These are phyloP conservation scores for Epichloe uncinata DNA, from an alignment of 2,329 filamentous ascomycete species.

Conservation along the genomic window DNA sequence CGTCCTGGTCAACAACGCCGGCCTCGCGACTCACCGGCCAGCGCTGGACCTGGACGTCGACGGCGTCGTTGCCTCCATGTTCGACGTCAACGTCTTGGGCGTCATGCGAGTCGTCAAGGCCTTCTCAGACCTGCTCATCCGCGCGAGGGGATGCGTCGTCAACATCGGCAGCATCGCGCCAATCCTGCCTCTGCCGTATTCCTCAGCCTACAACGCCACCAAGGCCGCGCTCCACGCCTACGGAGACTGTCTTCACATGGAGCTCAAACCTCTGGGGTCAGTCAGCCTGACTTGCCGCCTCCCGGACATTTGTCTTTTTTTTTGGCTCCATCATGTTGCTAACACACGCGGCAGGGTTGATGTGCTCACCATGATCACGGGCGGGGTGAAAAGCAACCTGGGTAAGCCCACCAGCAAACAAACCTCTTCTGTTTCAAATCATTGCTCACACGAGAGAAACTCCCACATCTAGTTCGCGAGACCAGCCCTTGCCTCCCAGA, in stretches of 20 bases:
- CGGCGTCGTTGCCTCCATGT: constrained; percentile 19
- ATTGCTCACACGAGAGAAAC: background rate
- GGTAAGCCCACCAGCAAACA: constrained; percentile 1
- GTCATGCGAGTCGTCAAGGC: constrained; percentile 13
- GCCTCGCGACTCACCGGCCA: constrained; percentile 12
- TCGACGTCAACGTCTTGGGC: constrained; percentile 31
- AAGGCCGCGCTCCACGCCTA: constrained; percentile 14
- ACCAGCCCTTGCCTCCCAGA: constrained; percentile 5
- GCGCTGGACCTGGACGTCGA: constrained; percentile 17
- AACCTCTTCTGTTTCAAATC: too few relatives aligned
- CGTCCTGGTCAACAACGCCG: constrained; percentile 13
- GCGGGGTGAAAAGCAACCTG: constrained; percentile 9
- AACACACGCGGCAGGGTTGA: constrained; percentile 4
- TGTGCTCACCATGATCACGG: constrained; percentile 8
- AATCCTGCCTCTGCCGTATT: constrained; percentile 10
- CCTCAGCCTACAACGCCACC: constrained; percentile 11
- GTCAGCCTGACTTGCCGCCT: constrained; percentile 3
- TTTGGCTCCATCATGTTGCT: background rate
- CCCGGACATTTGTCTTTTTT: too few relatives aligned
- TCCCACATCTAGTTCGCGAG: constrained; percentile 5
- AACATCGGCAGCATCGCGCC: constrained; percentile 14
- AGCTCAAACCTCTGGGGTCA: constrained; percentile 13
- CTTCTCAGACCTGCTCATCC: constrained; percentile 11
- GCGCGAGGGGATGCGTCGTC: constrained; percentile 11
- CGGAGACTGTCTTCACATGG: constrained; percentile 10